These are phyloP conservation scores for Carpinus fangiana DNA, from an alignment of 306 rosid species.

Conservation along the genomic window DNA sequence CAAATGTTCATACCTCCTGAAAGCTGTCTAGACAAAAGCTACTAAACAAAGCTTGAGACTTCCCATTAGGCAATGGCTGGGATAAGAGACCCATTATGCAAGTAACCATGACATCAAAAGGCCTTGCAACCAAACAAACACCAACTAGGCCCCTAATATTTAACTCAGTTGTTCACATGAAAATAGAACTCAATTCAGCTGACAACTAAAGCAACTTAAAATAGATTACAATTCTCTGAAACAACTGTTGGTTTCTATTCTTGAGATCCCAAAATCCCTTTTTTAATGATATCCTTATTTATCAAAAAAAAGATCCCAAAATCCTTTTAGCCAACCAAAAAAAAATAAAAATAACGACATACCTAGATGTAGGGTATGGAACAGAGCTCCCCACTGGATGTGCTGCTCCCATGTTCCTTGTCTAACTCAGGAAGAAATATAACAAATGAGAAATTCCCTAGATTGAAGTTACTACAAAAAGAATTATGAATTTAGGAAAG, in stretches of 20 bases:
- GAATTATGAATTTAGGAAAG: slow-evolving; percentile 18
- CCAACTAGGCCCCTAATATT: neutral
- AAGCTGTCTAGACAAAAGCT: neutral
- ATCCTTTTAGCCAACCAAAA: neutral
- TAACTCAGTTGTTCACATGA: neutral
- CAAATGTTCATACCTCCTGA: neutral
- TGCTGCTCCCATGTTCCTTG: slow-evolving; percentile 48
- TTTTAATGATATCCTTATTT: too few relatives aligned
- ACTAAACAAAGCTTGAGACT: neutral
- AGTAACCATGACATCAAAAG: neutral
- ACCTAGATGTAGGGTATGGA: slow-evolving; percentile 77
- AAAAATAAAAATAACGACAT: slow-evolving; percentile 37
- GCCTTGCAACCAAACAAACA: neutral
- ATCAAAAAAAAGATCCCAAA: too few relatives aligned
- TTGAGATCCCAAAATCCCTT: slow-evolving; percentile 15
- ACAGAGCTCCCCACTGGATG: slow-evolving; percentile 56
- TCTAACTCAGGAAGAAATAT: slow-evolving; percentile 43
- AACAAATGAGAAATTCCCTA: slow-evolving; percentile 31
- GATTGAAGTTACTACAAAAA: slow-evolving; percentile 20
- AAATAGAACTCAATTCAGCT: slow-evolving; percentile 14
- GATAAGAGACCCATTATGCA: neutral
- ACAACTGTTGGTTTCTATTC: slow-evolving; percentile 12
- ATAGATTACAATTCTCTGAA: slow-evolving; percentile 9
- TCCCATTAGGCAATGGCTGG: neutral
- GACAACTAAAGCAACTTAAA: slow-evolving; percentile 20